These are phyloP conservation scores for Westerdykella sp. DNA, from an alignment of 2,329 filamentous ascomycete species.

Conservation along the genomic window DNA sequence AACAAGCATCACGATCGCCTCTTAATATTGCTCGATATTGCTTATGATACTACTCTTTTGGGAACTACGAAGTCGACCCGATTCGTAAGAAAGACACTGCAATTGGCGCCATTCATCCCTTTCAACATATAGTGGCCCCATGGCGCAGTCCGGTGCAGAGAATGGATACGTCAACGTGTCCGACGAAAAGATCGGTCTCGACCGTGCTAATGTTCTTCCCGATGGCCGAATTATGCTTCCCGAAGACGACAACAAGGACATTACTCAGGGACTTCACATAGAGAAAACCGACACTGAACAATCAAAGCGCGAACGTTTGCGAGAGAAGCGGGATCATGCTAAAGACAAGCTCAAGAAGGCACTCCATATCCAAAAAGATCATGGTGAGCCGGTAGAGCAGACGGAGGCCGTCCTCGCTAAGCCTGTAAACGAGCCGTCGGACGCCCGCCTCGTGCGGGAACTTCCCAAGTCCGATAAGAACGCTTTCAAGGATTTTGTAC, in stretches of 20 bases:
- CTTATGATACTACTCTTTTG: too few relatives aligned
- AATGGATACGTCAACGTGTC: background rate
- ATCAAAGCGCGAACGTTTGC: slow-evolving; percentile 5
- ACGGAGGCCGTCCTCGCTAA: slow-evolving; percentile 14
- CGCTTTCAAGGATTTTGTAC: slow-evolving; percentile 19
- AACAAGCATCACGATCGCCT: too few relatives aligned
- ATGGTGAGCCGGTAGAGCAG: slow-evolving; percentile 9
- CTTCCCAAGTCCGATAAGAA: slow-evolving; percentile 15
- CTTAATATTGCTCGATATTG: too few relatives aligned
- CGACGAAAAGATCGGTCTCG: slow-evolving; percentile 8
- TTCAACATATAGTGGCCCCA: too few relatives aligned
- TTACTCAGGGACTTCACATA: background rate
- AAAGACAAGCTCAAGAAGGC: slow-evolving; percentile 18
- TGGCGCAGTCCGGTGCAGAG: too few relatives aligned
- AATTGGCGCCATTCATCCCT: too few relatives aligned
- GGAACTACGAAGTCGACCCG: too few relatives aligned
- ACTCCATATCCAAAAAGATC: slow-evolving; percentile 17
- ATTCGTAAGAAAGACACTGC: too few relatives aligned
- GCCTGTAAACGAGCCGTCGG: slow-evolving; percentile 6
- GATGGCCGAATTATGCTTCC: slow-evolving; percentile 8
- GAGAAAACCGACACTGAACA: slow-evolving; percentile 1
- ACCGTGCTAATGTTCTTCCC: slow-evolving; percentile 10
- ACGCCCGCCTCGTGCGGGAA: slow-evolving; percentile 14
- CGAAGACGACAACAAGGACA: slow-evolving; percentile 4
- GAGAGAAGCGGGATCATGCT: slow-evolving; percentile 15